phyloP scores from a whole-genome alignment of 2,329 filamentous ascomycete genomes.

The Clarireedia homoeocarpa region DNA sequence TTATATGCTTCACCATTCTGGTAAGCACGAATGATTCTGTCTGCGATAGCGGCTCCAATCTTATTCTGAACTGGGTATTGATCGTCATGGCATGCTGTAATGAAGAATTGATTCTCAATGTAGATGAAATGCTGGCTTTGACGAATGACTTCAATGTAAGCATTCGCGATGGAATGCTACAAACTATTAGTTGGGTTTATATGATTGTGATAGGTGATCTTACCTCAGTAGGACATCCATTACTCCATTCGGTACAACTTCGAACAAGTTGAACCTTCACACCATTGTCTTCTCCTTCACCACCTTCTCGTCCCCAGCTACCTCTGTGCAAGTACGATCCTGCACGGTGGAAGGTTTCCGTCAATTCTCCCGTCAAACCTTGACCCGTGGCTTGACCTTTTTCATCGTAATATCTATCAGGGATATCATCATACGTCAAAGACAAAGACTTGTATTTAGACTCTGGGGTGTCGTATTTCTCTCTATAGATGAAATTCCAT shows the following conservation, averaged over 20 bases:
- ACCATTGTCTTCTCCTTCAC: conserved; percentile 42
- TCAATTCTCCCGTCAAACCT: conserved; percentile 1
- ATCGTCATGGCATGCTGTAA: conserved; percentile 65
- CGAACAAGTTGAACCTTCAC: conserved; percentile 33
- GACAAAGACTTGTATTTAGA: conserved; percentile 34
- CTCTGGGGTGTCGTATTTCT: conserved; percentile 59
- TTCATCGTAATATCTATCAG: conserved; percentile 22
- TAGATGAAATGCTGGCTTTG: conserved; percentile 68
- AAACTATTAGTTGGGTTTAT: background rate
- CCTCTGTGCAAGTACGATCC: background rate
- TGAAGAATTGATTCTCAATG: conserved; percentile 83
- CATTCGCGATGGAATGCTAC: conserved; percentile 74
- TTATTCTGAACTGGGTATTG: conserved; percentile 70
- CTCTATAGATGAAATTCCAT: conserved; percentile 85
- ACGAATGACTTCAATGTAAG: conserved; percentile 66
- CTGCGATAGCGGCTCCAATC: conserved; percentile 71
- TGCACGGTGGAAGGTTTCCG: conserved; percentile 5
- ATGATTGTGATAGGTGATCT: conserved; percentile 10
- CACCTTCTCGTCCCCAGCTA: conserved; percentile 29
- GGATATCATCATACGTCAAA: conserved; percentile 13
- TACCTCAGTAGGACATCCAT: conserved; percentile 48
- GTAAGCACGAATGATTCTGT: conserved; percentile 66
- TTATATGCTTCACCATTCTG: conserved; percentile 59
- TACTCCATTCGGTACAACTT: conserved; percentile 48
- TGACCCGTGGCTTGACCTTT: conserved; percentile 17